Percentiles rank a stretch among this genome's conserved stretches.
Evolutionary conservation across 306 rosid species (phyloP).

Genomic region (Myrica gale): DNA sequence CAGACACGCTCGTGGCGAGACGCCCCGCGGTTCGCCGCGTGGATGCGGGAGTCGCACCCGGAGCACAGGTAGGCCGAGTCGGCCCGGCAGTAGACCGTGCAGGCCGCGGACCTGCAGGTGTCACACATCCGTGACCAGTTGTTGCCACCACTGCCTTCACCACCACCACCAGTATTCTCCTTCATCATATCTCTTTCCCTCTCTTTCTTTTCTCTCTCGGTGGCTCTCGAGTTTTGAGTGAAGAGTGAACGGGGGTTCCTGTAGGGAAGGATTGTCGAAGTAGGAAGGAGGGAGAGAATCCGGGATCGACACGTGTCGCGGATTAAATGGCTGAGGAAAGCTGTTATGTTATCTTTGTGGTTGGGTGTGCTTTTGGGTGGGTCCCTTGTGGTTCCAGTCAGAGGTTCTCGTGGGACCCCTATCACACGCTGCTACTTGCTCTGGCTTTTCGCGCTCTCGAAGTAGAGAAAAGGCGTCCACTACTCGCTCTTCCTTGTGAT

Average conservation of each 20-base stretch:
- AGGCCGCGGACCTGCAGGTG: slow-evolving; percentile 57
- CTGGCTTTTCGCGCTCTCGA: background rate
- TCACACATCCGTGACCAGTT: slow-evolving; percentile 64
- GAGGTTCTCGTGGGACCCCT: slow-evolving; percentile 30
- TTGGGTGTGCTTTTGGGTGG: slow-evolving; percentile 38
- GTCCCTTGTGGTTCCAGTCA: background rate
- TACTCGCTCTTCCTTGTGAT: too few relatives aligned
- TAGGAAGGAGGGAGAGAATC: slow-evolving; percentile 44
- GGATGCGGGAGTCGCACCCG: slow-evolving; percentile 58
- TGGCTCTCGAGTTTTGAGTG: background rate
- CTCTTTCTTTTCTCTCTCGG: slow-evolving; percentile 1
- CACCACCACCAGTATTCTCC: slow-evolving; percentile 14
- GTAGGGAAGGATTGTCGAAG: background rate
- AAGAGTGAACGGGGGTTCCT: background rate
- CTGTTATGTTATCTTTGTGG: slow-evolving; percentile 61
- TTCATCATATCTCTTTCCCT: slow-evolving; percentile 26
- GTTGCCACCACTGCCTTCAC: slow-evolving; percentile 4
- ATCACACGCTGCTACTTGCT: too few relatives aligned
- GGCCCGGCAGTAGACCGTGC: slow-evolving; percentile 61
- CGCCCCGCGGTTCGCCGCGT: slow-evolving; percentile 49
- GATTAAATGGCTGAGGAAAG: slow-evolving; percentile 47
- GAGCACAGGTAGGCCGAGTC: slow-evolving; percentile 61
- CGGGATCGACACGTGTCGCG: slow-evolving; percentile 50
- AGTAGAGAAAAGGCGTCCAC: too few relatives aligned
- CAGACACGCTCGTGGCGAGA: slow-evolving; percentile 79